Conservation (phyloP, 2,329 filamentous ascomycete species). For the Cercospora sp. region DNA sequence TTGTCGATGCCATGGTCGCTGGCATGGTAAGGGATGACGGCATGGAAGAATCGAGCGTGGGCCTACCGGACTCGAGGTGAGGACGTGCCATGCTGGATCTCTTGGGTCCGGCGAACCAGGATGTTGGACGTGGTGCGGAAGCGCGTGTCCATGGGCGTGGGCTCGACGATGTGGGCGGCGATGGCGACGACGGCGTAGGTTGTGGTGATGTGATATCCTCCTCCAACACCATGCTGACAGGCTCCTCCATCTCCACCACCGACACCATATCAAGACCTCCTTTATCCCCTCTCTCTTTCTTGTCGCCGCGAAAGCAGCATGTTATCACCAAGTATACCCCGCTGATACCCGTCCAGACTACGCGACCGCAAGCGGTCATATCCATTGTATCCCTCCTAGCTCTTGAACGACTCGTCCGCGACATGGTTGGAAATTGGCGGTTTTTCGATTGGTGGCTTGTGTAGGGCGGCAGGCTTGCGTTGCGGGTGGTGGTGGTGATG, state of each 20-base stretch:
- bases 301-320: neutral
- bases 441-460: neutral
- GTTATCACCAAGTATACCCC: neutral
- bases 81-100: neutral
- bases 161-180: neutral
- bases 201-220: neutral
- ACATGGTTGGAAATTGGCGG: neutral
- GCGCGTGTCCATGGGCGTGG: neutral
- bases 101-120: neutral
- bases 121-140: neutral
- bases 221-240: neutral
- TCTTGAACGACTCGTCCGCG: neutral
- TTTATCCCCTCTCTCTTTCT: neutral
- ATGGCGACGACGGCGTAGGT: neutral
- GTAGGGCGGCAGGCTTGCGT: neutral
- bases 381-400: neutral
- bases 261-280: neutral
- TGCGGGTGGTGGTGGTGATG: neutral
- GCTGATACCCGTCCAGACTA: neutral
- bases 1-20: neutral
- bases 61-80: neutral
- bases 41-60: neutral
- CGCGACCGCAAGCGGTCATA: neutral
- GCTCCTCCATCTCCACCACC: neutral
- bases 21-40: neutral